Evolutionary conservation across 1,284 basidiomycete genomes (phyloP).

Genomic region (Megacollybia platyphylla): DNA sequence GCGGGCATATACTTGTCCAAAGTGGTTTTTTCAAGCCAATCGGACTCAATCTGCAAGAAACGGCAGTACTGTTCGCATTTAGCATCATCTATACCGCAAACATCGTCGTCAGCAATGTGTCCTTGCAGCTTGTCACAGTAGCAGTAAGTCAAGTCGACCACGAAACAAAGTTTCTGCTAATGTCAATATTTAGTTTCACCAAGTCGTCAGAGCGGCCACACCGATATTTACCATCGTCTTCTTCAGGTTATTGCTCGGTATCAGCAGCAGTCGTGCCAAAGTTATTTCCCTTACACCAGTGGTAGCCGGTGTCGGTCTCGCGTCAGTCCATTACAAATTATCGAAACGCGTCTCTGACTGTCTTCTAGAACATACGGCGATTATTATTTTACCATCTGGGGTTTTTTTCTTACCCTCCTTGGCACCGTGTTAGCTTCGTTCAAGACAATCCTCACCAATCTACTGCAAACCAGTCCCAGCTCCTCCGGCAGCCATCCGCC

Average conservation of each 20-base stretch:
- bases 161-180: not conserved
- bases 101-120: constrained; percentile 86
- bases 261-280: constrained; percentile 41
- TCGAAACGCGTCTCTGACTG: constrained; percentile 1
- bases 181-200: constrained; percentile 60
- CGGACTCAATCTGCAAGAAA: constrained; percentile 41
- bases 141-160: constrained; percentile 47
- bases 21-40: constrained; percentile 52
- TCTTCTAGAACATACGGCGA: constrained; percentile 72
- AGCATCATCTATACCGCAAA: constrained; percentile 85
- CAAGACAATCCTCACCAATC: constrained; percentile 84
- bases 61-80: constrained; percentile 60
- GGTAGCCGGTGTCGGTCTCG: constrained; percentile 82
- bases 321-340: constrained; percentile 42
- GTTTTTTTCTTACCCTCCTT: constrained; percentile 74
- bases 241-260: constrained; percentile 44
- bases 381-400: constrained; percentile 76
- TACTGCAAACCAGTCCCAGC: constrained; percentile 39
- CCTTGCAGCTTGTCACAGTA: constrained; percentile 79
- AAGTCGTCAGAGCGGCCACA: constrained; percentile 86
- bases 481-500: constrained; percentile 2
- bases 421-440: constrained; percentile 84
- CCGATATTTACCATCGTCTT: constrained; percentile 83
- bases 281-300: constrained; percentile 76
- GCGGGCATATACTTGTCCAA: constrained; percentile 59